Conservation (phyloP, 2,329 filamentous ascomycete genomes). For the Cercospora zeina region DNA sequence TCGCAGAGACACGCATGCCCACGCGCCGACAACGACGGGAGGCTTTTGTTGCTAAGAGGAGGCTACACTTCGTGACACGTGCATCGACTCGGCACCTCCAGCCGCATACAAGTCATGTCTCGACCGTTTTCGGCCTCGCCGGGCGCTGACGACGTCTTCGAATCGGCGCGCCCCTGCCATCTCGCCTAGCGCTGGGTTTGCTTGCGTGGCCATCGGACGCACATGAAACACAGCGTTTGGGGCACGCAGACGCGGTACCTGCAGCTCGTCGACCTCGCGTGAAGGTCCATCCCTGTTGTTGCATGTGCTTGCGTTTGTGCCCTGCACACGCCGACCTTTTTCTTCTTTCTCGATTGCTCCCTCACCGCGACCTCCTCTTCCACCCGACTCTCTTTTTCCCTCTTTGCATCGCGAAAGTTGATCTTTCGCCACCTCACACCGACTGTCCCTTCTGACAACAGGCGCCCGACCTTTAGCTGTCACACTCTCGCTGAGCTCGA, state of each 20-base stretch:
- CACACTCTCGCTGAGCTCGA: conserved; percentile 41
- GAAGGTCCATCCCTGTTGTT: conserved; percentile 16
- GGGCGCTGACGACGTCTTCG: not conserved
- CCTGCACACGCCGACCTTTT: conserved; percentile 16
- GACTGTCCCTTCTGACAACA: conserved; percentile 31
- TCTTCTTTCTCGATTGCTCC: not conserved
- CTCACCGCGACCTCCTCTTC: conserved; percentile 9
- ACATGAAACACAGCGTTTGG: conserved; percentile 23
- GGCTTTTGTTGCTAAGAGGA: not conserved
- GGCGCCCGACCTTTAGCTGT: conserved; percentile 29
- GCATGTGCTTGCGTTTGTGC: conserved; percentile 16
- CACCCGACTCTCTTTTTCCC: conserved; percentile 24
- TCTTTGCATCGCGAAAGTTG: conserved; percentile 14
- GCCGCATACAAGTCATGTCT: not conserved
- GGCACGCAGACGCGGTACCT: conserved; percentile 9
- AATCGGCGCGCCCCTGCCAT: conserved; percentile 4
- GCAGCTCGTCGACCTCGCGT: not conserved
- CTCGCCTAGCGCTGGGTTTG: conserved; percentile 9
- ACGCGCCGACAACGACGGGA: not conserved
- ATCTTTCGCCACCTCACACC: not conserved
- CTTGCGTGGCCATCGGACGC: conserved; percentile 17
- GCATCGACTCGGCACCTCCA: not conserved
- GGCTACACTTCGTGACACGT: not conserved
- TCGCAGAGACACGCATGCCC: not conserved
- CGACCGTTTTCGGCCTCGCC: not conserved